Base-by-base conservation (phyloP, 2,329 filamentous ascomycete species). In the Cytospora chrysosperma region DNA sequence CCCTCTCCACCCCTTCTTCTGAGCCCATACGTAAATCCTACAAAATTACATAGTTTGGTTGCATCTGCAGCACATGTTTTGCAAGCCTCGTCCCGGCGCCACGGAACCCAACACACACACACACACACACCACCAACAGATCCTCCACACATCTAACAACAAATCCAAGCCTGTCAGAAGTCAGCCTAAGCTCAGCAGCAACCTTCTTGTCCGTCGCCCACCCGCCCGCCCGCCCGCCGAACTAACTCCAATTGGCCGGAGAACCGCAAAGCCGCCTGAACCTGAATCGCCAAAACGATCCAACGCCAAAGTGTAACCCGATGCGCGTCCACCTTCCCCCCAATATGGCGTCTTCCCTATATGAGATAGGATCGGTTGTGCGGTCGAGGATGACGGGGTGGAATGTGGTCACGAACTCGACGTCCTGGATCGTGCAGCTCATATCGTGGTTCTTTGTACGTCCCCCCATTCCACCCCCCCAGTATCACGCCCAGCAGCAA, bases 361-460 rank as follows among this genome's bases (percentile, higher is more conserved):
- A 61, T 34, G 66, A 67, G 52, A 19, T 67, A 30, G 56, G n/a
- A 10, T 52, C 63, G 24, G 19, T 59, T 19, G 19, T 58, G 24
- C 63, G 67, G 30, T 60, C 57, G 34, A 70, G 67, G 65, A 57
- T 72, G 51, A 55, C 53, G 7, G 60, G 68, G 30, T 59, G 68
- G 52, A 67, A 62, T 54, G 55, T 68, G 37, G 47, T 71, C 26
- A 67, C 68, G 19, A 53, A 60, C 21, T 61, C 68, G 13, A 67
- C 67, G 30, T 60, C 65, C 34, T 68, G 67, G 62, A 61, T 65
- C 43, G 37, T 71, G 30, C 68, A 67, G 32, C 56, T 69, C 17
- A 69, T 72, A 30, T 71, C 70, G 4, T 68, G 65, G 58, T 69
- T 72, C 65, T 73, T 72, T 56, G 72, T 73, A 56, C 32, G 72